Evolutionary conservation across 2,329 filamentous ascomycete genomes (phyloP).

Genomic region (Talaromyces sp.): DNA sequence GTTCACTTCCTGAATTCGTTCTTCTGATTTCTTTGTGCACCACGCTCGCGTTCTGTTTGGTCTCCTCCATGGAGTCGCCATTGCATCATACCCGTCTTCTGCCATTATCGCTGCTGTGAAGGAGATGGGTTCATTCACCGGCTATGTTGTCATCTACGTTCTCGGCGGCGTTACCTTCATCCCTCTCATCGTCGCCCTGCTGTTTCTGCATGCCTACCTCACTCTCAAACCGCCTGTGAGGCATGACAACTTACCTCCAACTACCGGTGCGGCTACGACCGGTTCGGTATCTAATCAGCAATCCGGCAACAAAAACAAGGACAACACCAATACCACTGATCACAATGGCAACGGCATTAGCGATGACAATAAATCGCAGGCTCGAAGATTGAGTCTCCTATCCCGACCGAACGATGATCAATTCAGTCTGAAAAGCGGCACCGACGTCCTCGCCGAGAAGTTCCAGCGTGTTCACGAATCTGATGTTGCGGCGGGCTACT

Average conservation of each 20-base stretch:
- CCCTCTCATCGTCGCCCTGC: conserved; percentile 59
- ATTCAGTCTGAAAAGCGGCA: conserved; percentile 57
- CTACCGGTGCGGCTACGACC: background rate
- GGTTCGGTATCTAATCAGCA: background rate
- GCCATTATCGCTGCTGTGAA: conserved; percentile 12
- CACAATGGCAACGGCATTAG: conserved; percentile 8
- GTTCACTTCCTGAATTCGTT: background rate
- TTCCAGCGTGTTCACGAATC: conserved; percentile 59
- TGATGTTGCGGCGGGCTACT: conserved; percentile 84
- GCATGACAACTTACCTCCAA: conserved; percentile 20
- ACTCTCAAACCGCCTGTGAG: conserved; percentile 50
- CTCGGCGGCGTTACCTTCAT: conserved; percentile 84
- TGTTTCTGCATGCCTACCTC: conserved; percentile 64
- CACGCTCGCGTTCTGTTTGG: background rate
- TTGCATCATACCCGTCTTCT: conserved; percentile 24
- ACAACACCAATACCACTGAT: background rate
- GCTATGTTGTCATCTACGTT: conserved; percentile 70
- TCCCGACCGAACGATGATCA: conserved; percentile 61
- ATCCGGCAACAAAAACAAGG: background rate
- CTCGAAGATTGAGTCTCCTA: conserved; percentile 15
- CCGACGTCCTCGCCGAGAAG: conserved; percentile 56
- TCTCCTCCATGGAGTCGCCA: conserved; percentile 27
- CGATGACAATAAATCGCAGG: conserved; percentile 36
- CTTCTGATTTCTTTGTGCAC: background rate
- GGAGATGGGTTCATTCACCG: conserved; percentile 42